A percentile compares a stretch with the other conserved stretches of the same genome.
phyloP scores from a whole-genome alignment of 106 monocot genomes.

The Acorus gramineus region DNA sequence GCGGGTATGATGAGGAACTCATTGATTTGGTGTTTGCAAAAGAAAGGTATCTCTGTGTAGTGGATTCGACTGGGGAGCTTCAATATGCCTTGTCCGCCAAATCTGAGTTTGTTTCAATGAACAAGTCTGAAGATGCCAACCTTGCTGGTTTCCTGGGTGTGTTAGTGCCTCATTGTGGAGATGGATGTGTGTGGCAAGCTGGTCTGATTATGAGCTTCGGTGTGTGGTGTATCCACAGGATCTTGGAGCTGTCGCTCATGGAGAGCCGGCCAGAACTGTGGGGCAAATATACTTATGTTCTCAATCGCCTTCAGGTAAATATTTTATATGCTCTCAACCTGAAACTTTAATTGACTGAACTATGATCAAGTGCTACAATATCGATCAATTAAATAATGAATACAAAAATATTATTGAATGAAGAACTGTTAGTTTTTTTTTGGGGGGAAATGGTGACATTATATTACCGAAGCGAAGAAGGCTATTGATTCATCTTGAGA shows the following conservation, averaged over 20 bases:
- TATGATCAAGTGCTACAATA: no score
- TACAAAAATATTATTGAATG: no score
- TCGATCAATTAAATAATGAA: no score
- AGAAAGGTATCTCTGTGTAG: slow-evolving; percentile 31
- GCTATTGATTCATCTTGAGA: no score
- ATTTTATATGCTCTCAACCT: neutral
- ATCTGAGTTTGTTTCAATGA: no score
- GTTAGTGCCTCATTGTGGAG: slow-evolving; percentile 57
- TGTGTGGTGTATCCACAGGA: slow-evolving; percentile 82
- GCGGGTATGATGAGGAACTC: slow-evolving; percentile 66
- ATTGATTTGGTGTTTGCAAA: slow-evolving; percentile 45
- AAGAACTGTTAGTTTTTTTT: no score
- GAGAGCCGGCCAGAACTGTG: slow-evolving; percentile 92
- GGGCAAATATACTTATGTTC: slow-evolving; percentile 95
- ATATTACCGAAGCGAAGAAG: no score
- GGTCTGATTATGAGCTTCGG: slow-evolving; percentile 76
- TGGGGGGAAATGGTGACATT: no score
- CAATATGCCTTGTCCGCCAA: no score
- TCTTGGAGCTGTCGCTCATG: slow-evolving; percentile 69
- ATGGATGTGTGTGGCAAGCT: slow-evolving; percentile 64
- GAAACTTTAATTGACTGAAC: no score
- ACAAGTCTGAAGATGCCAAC: slow-evolving; percentile 15
- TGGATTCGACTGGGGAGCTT: neutral
- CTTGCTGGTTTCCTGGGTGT: neutral
- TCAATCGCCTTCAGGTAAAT: slow-evolving; percentile 94